These are phyloP conservation scores for Suillus placidus DNA, from an alignment of 768 basidiomycete species.

Conservation along the genomic window DNA sequence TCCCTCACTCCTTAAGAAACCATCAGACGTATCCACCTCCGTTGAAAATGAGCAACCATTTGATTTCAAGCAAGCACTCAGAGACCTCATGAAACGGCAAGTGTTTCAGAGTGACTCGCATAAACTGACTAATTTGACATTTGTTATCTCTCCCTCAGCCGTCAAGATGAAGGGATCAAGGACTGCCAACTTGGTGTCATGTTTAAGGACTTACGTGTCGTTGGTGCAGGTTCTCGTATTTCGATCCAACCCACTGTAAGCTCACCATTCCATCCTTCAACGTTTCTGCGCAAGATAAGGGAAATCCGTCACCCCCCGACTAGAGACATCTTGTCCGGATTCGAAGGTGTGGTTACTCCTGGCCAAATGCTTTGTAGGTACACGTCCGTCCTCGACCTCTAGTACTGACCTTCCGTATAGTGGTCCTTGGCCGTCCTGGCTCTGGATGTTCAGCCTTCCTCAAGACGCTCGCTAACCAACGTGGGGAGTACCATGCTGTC, in stretches of 20 bases:
- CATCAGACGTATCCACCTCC: neutral
- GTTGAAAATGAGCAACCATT: constrained; percentile 16
- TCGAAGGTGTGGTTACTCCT: constrained; percentile 58
- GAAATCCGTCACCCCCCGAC: constrained; percentile 60
- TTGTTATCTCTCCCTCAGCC: constrained; percentile 34
- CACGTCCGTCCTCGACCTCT: neutral
- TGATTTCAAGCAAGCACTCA: constrained; percentile 31
- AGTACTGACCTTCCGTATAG: constrained; percentile 36
- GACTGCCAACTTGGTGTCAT: constrained; percentile 59
- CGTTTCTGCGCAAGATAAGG: constrained; percentile 46
- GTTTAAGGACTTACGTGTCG: constrained; percentile 60
- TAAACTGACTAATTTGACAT: neutral
- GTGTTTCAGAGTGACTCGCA: constrained; percentile 15
- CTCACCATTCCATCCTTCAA: constrained; percentile 58
- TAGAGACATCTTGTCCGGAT: constrained; percentile 54
- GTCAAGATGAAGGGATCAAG: constrained; percentile 49
- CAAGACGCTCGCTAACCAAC: constrained; percentile 80
- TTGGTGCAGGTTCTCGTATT: constrained; percentile 58
- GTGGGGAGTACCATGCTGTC: constrained; percentile 65
- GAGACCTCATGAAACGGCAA: constrained; percentile 22
- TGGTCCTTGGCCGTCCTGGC: constrained; percentile 87
- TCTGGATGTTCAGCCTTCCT: constrained; percentile 86
- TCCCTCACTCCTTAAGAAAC: neutral
- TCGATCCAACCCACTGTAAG: constrained; percentile 61
- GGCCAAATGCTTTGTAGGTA: constrained; percentile 72